Base-by-base conservation (phyloP, 495 filamentous ascomycete species). In the Hypoxylon subgilvum region DNA sequence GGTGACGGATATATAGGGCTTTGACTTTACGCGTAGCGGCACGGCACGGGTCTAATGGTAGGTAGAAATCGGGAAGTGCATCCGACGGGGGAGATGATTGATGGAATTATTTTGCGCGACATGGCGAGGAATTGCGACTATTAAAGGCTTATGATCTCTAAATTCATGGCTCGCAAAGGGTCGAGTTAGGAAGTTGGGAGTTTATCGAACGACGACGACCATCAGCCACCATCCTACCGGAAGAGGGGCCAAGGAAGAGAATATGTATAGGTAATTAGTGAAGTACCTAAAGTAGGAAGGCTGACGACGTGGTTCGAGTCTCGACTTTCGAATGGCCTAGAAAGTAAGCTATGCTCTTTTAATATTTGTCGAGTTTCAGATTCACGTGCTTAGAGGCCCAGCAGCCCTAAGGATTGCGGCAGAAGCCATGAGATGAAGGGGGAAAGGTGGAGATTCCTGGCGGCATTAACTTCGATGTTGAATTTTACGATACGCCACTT, bases 81-180 rank as follows among this genome's bases (percentile, higher is more conserved):
- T n/a, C 49, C 39, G 49, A 34, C 7, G 39, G 34, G 42, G 16
- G 39, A 41, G 28, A 31, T 60, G 55, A 60, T 65, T 59, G 55
- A 65, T 38, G 61, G 61, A 17, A 60, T 50, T 60, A 53, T 53
- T 57, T 31, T 9, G 10, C 17, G 39, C 42, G 19, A 52, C 13
- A 38, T 22, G 43, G 12, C 46, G 27, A 14, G 3, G 27, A 19
- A 4, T 10, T 39, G n/a, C 1, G 27, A 30, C 19, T 25, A 28
- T 47, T 28, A 41, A 12, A 7, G 21, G 46, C 27, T 32, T 17
- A 21, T n/a, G n/a, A 44, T 39, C 30, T 12, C 4, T 13, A 4
- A 4, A 5, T n/a, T n/a, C 23, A 12, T 34, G 9, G 23, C 22
- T 30, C 10, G 40, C 18, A 25, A n/a, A 22, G 17, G n/a, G 3